Base-by-base conservation (phyloP, 306 rosid genomes). In the Rosa rugosa region DNA sequence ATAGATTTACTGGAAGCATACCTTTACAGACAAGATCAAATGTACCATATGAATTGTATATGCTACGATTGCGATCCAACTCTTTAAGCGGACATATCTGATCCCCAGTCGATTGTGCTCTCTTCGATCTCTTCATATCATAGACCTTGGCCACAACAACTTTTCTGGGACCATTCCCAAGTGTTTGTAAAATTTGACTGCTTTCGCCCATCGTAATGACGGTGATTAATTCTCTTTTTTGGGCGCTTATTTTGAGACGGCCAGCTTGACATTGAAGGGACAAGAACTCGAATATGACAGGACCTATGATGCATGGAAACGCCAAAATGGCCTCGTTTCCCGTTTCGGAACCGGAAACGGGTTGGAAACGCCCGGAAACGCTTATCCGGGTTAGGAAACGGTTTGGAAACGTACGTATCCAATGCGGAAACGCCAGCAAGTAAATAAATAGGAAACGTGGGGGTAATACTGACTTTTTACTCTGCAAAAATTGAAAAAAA, bases 21-120 rank as follows among this genome's bases (percentile, higher is more conserved):
- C 25, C 49, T 18, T 18, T 11, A 17, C 36, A 25, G 71, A 66
- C 13, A 6, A 27, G 27, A 12, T 66, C 49, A 40, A 17, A 8
- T 8, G 5, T 36, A 3, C 3, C 71, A n/a, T 40, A 2, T 0
- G 6, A 0, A 0, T 9, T 67, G 8, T 3, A 0, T 0, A 20
- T 40, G 25, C 31, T 40, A 3, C 5, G 16, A 4, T 38, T 67
- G 49, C 27, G 27, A 40, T 67, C 49, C 49, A 67, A 67, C 27
- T 10, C 20, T 40, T 20, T 67, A 7, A 40, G 0, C 9, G 50
- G 31, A 18, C 16, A 40, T 40, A 10, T 67, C n/a, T n/a, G n/a
- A n/a, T n/a, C 22, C 50, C 17, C 0, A 50, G 1, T 0, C 27
- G 41, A 4, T 5, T 60, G 66, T 60, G 66, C 38, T 8, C 27